Evolutionary conservation across 2,329 filamentous ascomycete genomes (phyloP), one percentile per base, ranked within the genome.

Genomic region (Fusarium udum): DNA sequence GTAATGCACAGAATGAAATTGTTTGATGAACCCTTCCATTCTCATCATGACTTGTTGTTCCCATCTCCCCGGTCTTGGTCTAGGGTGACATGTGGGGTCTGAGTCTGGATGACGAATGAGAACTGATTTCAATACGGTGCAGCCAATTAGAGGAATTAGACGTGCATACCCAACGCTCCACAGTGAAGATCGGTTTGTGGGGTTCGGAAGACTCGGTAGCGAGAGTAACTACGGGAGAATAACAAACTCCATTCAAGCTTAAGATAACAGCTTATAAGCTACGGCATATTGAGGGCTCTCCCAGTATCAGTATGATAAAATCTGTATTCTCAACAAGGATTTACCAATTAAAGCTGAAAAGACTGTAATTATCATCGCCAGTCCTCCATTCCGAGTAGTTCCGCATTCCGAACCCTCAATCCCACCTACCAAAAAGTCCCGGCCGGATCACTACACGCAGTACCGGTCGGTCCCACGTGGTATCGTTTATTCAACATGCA

Each of bases 91-190:
- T 28, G 20, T 16, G 24, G 24, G 2, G 24, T n/a, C 2, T 3
- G 18, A 16, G 6, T 16, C 3, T 11, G 6, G 3, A 28, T 2
- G 5, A 7, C 51, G 6, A 53, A 53, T 55, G 6, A 14, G 20
- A 55, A 3, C 24, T 18, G 24, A 39, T 2, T 18, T 14, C 2
- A 18, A n/a, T 55, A 39, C 34, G 51, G 34, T n/a, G 0, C 5
- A 55, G 51, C 34, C 14, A 40, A 55, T 55, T 1, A 39, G 15
- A 5, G 11, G 6, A 18, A 0, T 18, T 7, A 13, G 10, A 10
- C 3, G 24, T 55, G n/a, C 31, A 28, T 28, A 1, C 3, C 1
- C 2, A 7, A 5, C 0, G 2, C 24, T 1, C 51, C 14, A 18
- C 2, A 22, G 20, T 39, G 20, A 53, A 16, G 51, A 53, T 53